These are phyloP conservation scores for Leishmania amazonensis DNA, from an alignment of 208 protist species.

Conservation along the genomic window DNA sequence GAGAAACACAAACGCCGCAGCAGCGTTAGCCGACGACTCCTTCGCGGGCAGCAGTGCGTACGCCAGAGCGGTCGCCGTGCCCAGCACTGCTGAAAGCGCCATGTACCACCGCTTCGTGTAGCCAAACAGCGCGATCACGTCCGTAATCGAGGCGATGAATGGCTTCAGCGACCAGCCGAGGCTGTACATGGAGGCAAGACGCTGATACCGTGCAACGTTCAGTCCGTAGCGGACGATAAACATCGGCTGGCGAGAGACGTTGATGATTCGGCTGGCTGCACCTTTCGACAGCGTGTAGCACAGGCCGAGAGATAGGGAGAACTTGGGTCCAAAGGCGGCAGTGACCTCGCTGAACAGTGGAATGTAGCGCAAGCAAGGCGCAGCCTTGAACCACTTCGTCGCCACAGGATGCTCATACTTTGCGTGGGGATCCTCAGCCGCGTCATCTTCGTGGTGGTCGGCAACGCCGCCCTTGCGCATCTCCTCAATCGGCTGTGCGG, in stretches of 20 bases:
- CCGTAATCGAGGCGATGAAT: constrained; percentile 40
- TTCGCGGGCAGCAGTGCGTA: constrained; percentile 42
- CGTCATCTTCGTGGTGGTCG: neutral
- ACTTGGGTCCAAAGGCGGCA: constrained; percentile 43
- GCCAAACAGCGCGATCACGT: constrained; percentile 45
- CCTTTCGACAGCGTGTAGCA: constrained; percentile 48
- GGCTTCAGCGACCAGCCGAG: constrained; percentile 59
- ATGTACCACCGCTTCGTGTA: constrained; percentile 67
- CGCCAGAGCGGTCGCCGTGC: constrained; percentile 22
- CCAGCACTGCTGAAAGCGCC: constrained; percentile 32
- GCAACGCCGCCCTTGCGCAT: neutral
- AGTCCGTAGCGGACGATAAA: constrained; percentile 34
- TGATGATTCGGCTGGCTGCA: constrained; percentile 39
- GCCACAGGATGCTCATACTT: constrained; percentile 14
- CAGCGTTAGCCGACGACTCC: constrained; percentile 25
- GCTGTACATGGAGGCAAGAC: constrained; percentile 30
- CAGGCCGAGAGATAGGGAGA: constrained; percentile 34
- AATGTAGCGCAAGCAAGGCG: constrained; percentile 30
- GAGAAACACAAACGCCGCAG: constrained; percentile 44
- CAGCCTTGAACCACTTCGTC: constrained; percentile 18
- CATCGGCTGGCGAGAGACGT: constrained; percentile 40
- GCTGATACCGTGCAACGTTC: constrained; percentile 37
- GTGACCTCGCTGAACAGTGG: constrained; percentile 44
- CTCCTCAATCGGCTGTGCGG: neutral
- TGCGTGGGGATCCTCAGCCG: neutral